A percentile compares a stretch with the other conserved stretches of the same genome.
phyloP scores from a whole-genome alignment of 768 basidiomycete species.

The Leccinum fibrillosum region DNA sequence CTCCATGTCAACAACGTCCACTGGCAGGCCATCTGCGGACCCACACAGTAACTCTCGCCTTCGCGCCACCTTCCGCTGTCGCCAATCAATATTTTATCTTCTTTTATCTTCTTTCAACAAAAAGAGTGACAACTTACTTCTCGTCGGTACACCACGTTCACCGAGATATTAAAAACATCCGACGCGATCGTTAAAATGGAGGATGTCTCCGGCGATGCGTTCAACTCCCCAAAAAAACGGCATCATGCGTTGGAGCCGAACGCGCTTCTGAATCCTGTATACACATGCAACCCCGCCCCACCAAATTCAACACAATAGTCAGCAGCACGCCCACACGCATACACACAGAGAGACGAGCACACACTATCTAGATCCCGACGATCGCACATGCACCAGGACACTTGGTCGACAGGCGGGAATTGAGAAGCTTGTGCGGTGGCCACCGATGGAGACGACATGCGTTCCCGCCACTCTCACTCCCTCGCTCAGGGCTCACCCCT shows the following conservation, averaged over 20 bases:
- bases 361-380: too few species aligned
- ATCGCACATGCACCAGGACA: too few species aligned
- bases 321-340: neutral
- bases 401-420: too few species aligned
- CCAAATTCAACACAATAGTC: neutral
- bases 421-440: too few species aligned
- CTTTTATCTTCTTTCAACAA: neutral
- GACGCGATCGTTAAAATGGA: neutral
- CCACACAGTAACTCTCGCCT: too few species aligned
- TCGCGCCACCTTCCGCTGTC: neutral
- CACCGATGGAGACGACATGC: too few species aligned
- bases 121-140: neutral
- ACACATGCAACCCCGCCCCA: too few species aligned
- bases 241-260: conserved; percentile 1
- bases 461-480: too few species aligned
- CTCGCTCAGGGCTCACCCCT: too few species aligned
- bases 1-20: too few species aligned
- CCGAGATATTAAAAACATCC: neutral
- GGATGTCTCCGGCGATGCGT: neutral
- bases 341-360: too few species aligned
- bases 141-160: neutral
- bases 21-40: too few species aligned
- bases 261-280: conserved; percentile 12
- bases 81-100: neutral
- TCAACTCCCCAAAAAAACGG: neutral